Percentiles rank a stretch among this genome's conserved stretches.
These are phyloP conservation scores for Tetracladium maxilliforme DNA, from an alignment of 2,329 filamentous ascomycete species.

Conservation along the genomic window DNA sequence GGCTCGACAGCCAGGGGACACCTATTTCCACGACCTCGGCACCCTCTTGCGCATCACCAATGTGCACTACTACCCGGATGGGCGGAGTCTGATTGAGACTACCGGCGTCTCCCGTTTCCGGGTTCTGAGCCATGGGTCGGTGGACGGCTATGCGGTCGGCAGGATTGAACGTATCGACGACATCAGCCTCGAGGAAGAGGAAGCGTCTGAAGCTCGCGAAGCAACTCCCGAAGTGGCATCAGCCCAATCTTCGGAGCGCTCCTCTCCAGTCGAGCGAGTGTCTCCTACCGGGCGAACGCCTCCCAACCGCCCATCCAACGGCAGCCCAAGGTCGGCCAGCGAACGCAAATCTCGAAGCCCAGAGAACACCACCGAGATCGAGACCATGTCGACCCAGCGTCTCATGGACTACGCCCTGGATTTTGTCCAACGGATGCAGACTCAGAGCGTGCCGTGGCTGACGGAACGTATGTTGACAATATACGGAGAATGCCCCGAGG, in stretches of 20 bases:
- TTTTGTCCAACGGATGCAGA: conserved; percentile 57
- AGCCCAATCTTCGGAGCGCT: conserved; percentile 4
- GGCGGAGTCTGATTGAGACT: conserved; percentile 69
- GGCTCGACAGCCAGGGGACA: conserved; percentile 10
- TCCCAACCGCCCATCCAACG: conserved; percentile 6
- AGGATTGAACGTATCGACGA: conserved; percentile 67
- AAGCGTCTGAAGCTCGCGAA: conserved; percentile 58
- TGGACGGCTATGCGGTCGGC: conserved; percentile 71
- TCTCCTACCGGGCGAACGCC: conserved; percentile 6
- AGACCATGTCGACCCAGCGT: conserved; percentile 52
- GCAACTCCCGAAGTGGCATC: conserved; percentile 20
- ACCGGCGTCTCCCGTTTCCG: conserved; percentile 65
- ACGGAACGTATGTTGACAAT: conserved; percentile 55
- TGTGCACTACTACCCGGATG: conserved; percentile 60
- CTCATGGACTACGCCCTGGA: conserved; percentile 49
- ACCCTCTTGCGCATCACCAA: conserved; percentile 66
- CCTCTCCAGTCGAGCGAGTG: conserved; percentile 4
- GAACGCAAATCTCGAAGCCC: conserved; percentile 19
- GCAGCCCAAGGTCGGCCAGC: conserved; percentile 5
- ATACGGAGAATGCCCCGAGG: conserved; percentile 64
- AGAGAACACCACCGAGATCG: conserved; percentile 20
- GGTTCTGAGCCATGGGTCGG: conserved; percentile 44
- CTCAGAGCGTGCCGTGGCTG: conserved; percentile 59
- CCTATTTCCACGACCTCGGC: conserved; percentile 63
- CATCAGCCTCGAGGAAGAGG: conserved; percentile 68